These are phyloP conservation scores for Candida sphagnicola DNA, from an alignment of 805 yeast genomes.

Conservation along the genomic window DNA sequence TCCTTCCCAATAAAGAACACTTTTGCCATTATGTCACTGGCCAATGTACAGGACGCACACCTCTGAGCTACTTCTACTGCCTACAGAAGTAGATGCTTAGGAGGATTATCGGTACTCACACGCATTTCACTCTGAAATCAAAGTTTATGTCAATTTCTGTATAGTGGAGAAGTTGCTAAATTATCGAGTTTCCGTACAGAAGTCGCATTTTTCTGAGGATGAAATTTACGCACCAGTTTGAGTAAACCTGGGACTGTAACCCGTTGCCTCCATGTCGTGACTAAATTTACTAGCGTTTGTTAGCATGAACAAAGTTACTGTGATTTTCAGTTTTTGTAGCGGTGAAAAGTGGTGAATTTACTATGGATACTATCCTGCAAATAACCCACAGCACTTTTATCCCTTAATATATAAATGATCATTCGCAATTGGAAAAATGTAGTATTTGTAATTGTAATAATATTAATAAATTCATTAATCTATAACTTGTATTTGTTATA, in stretches of 20 bases:
- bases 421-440: neutral
- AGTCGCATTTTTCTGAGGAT: too few species aligned
- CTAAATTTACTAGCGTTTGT: neutral
- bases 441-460: neutral
- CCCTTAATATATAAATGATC: conserved; percentile 1
- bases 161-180: too few species aligned
- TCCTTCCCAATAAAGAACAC: too few species aligned
- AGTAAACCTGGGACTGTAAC: neutral
- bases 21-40: too few species aligned
- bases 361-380: neutral
- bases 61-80: too few species aligned
- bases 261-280: neutral
- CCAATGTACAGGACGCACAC: too few species aligned
- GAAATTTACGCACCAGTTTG: neutral
- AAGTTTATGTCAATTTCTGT: too few species aligned
- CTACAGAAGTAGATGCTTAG: too few species aligned
- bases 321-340: neutral
- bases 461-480: neutral
- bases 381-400: neutral
- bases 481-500: neutral
- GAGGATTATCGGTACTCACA: too few species aligned
- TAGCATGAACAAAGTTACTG: too few species aligned
- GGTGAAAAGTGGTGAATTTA: neutral
- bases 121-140: too few species aligned
- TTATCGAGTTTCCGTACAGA: too few species aligned